Evolutionary conservation across 345 rosid species (phyloP).

Genomic region (Erodium maritimum): DNA sequence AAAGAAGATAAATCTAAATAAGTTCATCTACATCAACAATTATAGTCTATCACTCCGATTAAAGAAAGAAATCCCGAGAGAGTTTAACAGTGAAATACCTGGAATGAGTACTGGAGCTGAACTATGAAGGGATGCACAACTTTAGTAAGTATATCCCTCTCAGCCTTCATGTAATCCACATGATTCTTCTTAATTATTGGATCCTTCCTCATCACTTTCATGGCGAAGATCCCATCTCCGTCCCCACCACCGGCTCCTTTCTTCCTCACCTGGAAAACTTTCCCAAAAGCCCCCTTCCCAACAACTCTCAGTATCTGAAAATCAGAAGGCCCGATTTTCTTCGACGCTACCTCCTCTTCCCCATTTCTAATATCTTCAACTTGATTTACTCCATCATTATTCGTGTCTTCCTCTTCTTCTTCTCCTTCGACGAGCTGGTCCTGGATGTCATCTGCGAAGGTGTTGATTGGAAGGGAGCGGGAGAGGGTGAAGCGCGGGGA

Average conservation of each 20-base stretch:
- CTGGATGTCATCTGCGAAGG: constrained; percentile 21
- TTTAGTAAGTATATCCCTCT: constrained; percentile 62
- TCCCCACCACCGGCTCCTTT: constrained; percentile 14
- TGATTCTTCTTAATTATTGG: constrained; percentile 58
- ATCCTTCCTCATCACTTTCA: constrained; percentile 71
- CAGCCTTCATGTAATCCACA: constrained; percentile 70
- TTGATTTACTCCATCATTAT: not conserved
- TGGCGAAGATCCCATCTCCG: constrained; percentile 53
- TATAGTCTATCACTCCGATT: not conserved
- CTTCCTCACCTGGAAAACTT: constrained; percentile 55
- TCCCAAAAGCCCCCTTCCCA: constrained; percentile 64
- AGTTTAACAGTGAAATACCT: constrained; percentile 21
- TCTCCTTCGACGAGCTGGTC: constrained; percentile 24
- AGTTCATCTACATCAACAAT: not conserved
- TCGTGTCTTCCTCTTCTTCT: constrained; percentile 1
- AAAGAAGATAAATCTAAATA: not conserved
- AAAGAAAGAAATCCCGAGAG: not conserved
- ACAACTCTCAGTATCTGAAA: constrained; percentile 57
- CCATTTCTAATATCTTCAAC: not conserved
- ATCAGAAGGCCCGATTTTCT: constrained; percentile 41
- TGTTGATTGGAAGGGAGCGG: constrained; percentile 19
- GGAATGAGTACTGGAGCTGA: constrained; percentile 66
- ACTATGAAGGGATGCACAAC: constrained; percentile 59
- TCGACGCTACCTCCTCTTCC: constrained; percentile 1
- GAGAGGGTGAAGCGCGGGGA: constrained; percentile 54